Percentiles rank a stretch among this genome's conserved stretches.
phyloP scores from a whole-genome alignment of 805 yeast genomes.

The Ogataea kodamae region DNA sequence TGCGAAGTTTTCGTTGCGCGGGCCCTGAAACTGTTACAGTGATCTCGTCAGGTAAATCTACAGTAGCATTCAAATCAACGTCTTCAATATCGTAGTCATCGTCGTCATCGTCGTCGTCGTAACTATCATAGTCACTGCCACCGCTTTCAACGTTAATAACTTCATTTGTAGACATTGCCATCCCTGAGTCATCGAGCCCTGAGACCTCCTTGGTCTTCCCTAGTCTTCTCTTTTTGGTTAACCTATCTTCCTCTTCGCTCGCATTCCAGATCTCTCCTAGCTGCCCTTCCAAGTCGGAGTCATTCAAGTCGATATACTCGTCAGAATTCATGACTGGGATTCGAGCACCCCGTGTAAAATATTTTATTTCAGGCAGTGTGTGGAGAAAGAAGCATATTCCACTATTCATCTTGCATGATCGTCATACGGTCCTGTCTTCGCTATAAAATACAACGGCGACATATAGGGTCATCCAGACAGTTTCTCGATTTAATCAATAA shows the following conservation, averaged over 20 bases:
- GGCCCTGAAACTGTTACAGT: constrained; percentile 25
- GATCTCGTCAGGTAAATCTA: constrained; percentile 11
- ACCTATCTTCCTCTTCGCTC: no score
- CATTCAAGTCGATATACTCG: not conserved
- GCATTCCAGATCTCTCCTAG: no score
- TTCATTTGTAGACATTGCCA: no score
- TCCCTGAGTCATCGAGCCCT: no score
- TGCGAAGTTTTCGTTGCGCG: constrained; percentile 14
- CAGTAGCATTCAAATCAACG: constrained; percentile 3
- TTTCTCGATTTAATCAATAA: constrained; percentile 1
- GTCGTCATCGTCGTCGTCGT: constrained; percentile 28
- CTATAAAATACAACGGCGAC: no score
- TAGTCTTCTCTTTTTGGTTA: no score
- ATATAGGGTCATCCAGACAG: constrained; percentile 1
- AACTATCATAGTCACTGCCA: constrained; percentile 8
- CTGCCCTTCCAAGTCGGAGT: no score
- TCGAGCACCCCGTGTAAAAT: constrained; percentile 1
- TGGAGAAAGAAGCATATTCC: constrained; percentile 6
- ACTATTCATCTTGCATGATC: no score
- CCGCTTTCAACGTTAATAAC: no score
- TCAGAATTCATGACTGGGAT: not conserved
- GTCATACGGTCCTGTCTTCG: no score
- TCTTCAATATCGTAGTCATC: constrained; percentile 37
- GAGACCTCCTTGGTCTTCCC: no score
- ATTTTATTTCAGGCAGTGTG: constrained; percentile 7